A percentile compares a stretch with the other conserved stretches of the same genome.
These are phyloP conservation scores for Cytospora chrysosperma DNA, from an alignment of 2,329 filamentous ascomycete species.

Conservation along the genomic window DNA sequence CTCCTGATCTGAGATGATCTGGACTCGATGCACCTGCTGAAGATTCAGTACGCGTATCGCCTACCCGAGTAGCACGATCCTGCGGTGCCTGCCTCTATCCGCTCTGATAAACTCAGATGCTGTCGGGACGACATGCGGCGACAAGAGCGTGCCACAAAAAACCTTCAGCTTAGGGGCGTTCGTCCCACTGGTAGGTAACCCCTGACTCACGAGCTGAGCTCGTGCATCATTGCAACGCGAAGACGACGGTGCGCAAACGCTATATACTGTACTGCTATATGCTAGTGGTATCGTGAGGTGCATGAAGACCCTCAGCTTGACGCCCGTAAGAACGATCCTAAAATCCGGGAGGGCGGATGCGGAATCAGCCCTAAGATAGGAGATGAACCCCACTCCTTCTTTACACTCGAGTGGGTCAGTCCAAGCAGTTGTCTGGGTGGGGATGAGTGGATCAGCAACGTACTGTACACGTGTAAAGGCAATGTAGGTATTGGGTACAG, in stretches of 20 bases:
- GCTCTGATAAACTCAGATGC: not conserved
- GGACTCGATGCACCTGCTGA: slow-evolving; percentile 4
- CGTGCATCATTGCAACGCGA: slow-evolving; percentile 6
- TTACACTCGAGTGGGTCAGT: not conserved
- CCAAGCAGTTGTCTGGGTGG: too few species aligned
- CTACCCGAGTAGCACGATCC: slow-evolving; percentile 6
- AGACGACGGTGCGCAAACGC: slow-evolving; percentile 8
- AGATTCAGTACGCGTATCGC: slow-evolving; percentile 9
- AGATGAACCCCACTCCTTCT: slow-evolving; percentile 2
- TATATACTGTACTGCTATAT: not conserved
- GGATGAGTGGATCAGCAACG: slow-evolving; percentile 7
- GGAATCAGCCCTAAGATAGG: slow-evolving; percentile 18
- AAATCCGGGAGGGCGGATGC: slow-evolving; percentile 8
- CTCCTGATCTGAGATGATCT: slow-evolving; percentile 9
- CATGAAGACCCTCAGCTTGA: slow-evolving; percentile 8
- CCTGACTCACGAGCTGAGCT: slow-evolving; percentile 12
- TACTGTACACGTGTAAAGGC: not conserved
- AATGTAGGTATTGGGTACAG: slow-evolving; percentile 3
- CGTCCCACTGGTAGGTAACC: not conserved
- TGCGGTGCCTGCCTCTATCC: slow-evolving; percentile 5
- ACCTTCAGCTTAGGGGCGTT: not conserved
- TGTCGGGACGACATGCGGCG: not conserved
- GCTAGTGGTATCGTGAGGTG: slow-evolving; percentile 4
- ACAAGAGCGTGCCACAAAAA: not conserved
- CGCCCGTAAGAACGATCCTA: not conserved